Percentiles rank a stretch among this genome's conserved stretches.
phyloP scores from a whole-genome alignment of 116 monocot species.

The Cymodocea nodosa region DNA sequence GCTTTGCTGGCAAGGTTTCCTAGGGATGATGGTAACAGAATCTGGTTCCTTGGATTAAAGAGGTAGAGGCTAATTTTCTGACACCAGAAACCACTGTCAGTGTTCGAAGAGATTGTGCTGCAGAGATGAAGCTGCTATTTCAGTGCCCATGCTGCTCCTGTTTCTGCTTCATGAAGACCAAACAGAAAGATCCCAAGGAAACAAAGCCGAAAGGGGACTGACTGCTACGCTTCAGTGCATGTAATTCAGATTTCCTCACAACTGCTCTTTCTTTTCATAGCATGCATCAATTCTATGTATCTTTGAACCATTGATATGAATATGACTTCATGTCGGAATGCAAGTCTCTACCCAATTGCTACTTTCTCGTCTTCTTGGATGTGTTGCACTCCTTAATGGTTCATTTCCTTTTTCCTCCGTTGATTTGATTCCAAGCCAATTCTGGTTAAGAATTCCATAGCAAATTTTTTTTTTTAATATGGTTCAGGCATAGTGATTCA shows the following conservation, averaged over 20 bases:
- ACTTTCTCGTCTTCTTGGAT: slow-evolving; percentile 6
- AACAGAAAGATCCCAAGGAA: slow-evolving; percentile 16
- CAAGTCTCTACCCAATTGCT: background rate
- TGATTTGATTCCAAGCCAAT: too few relatives aligned
- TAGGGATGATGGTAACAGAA: slow-evolving; percentile 4
- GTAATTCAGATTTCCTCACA: background rate
- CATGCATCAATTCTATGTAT: slow-evolving; percentile 1
- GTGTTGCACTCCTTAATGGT: background rate
- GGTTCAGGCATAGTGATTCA: too few relatives aligned
- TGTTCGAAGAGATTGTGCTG: background rate
- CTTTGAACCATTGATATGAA: background rate
- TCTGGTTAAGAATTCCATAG: too few relatives aligned
- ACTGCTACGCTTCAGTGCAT: background rate
- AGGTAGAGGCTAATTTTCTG: background rate
- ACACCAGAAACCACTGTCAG: background rate
- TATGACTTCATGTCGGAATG: background rate
- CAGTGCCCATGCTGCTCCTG: slow-evolving; percentile 40
- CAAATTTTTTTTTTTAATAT: too few relatives aligned
- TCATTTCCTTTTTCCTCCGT: too few relatives aligned
- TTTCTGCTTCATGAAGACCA: slow-evolving; percentile 36
- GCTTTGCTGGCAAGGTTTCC: slow-evolving; percentile 5
- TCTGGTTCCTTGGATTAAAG: background rate
- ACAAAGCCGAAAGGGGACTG: slow-evolving; percentile 19
- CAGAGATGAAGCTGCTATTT: slow-evolving; percentile 28
- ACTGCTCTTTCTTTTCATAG: background rate